phyloP scores from a whole-genome alignment of 139 green algal genomes.

The Picocystis salinarum region DNA sequence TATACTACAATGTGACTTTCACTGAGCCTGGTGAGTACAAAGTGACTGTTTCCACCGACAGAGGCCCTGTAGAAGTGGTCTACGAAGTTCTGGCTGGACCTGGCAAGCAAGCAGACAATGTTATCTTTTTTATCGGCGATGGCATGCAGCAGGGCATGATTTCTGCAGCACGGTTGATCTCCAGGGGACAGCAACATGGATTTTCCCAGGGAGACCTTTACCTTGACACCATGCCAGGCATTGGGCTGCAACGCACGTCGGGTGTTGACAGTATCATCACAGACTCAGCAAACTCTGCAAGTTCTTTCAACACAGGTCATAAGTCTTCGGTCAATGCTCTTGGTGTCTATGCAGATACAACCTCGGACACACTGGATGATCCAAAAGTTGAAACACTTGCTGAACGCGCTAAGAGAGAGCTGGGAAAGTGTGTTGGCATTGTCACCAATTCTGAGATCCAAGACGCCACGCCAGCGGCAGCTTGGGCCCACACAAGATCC shows the following conservation, averaged over 20 bases:
- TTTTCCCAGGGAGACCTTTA: too few relatives aligned
- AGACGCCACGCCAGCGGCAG: conserved; percentile 2
- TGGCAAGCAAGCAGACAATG: background rate
- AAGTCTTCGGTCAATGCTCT: conserved; percentile 1
- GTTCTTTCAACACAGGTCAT: background rate
- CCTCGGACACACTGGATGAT: too few relatives aligned
- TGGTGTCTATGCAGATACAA: too few relatives aligned
- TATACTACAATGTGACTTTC: too few relatives aligned
- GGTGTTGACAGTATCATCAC: conserved; percentile 2
- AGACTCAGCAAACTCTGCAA: conserved; percentile 6
- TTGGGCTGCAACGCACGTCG: background rate
- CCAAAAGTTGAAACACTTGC: too few relatives aligned
- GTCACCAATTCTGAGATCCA: conserved; percentile 5
- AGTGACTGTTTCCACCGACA: too few relatives aligned
- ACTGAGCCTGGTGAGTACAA: too few relatives aligned
- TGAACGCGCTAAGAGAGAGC: too few relatives aligned
- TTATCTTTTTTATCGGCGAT: conserved; percentile 5
- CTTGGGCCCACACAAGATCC: conserved; percentile 1
- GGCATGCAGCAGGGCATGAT: too few relatives aligned
- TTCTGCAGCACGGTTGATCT: too few relatives aligned
- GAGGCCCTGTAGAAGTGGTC: background rate
- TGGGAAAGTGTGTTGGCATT: background rate
- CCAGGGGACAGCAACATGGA: too few relatives aligned
- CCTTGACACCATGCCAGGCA: background rate
- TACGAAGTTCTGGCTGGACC: background rate